Conservation (phyloP, 1,139 yeast species). For the Kurtzmaniella natalensis region DNA sequence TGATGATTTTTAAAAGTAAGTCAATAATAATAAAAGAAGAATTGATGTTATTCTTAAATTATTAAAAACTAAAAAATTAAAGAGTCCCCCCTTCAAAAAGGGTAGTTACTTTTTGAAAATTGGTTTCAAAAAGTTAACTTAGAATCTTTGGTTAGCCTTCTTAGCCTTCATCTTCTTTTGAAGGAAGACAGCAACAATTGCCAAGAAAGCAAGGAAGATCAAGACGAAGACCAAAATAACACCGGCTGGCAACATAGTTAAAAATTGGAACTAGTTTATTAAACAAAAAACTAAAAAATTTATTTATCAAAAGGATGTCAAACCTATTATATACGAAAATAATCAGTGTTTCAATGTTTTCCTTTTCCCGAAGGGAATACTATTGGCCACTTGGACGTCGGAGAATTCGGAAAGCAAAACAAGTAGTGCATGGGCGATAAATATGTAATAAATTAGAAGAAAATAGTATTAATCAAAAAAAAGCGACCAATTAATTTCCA, state of each 20-base stretch:
- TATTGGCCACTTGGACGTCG: slow-evolving; percentile 6
- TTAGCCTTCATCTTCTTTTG: slow-evolving; percentile 38
- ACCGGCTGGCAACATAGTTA: slow-evolving; percentile 46
- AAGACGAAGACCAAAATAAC: slow-evolving; percentile 49
- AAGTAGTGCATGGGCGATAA: slow-evolving; percentile 3
- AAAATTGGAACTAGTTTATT: slow-evolving; percentile 1
- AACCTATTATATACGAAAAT: slow-evolving; percentile 6
- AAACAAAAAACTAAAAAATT: slow-evolving; percentile 4
- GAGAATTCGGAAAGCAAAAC: slow-evolving; percentile 6
- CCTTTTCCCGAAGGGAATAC: slow-evolving; percentile 1
- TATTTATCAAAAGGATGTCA: slow-evolving; percentile 4
- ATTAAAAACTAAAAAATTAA: neutral
- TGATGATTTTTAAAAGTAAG: neutral
- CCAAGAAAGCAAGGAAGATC: slow-evolving; percentile 38
- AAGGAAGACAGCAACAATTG: slow-evolving; percentile 30
- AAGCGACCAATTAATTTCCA: neutral
- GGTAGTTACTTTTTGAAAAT: neutral
- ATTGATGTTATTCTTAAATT: neutral
- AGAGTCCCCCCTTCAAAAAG: neutral
- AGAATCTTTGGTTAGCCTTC: slow-evolving; percentile 48
- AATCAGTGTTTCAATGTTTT: slow-evolving; percentile 1
- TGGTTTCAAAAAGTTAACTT: too few species aligned
- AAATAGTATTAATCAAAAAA: slow-evolving; percentile 1
- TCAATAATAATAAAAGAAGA: neutral
- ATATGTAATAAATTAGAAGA: slow-evolving; percentile 3